Evolutionary conservation across 192 early-diverging fungal genomes (phyloP).

Genomic region (Entomortierella chlamydospora): DNA sequence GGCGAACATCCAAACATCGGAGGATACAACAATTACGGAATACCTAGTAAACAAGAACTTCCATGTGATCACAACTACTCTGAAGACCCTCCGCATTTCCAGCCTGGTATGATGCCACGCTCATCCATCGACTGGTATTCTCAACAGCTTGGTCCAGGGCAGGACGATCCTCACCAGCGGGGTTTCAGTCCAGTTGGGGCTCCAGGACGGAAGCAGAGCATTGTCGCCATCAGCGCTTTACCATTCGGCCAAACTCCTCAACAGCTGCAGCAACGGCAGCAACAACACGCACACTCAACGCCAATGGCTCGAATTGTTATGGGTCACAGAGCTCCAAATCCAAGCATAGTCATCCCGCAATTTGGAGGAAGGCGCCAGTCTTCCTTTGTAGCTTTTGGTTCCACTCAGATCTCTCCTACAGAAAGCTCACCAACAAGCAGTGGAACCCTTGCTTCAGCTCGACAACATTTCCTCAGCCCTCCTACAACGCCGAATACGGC

Average conservation of each 20-base stretch:
- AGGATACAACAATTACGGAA: neutral
- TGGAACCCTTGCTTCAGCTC: neutral
- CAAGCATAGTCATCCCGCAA: conserved; percentile 42
- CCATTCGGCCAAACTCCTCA: conserved; percentile 1
- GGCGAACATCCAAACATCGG: neutral
- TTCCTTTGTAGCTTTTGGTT: neutral
- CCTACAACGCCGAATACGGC: conserved; percentile 6
- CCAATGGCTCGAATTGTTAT: conserved; percentile 1
- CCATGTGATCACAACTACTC: conserved; percentile 3
- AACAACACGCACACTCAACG: neutral
- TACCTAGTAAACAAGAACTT: conserved; percentile 1
- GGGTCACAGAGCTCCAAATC: neutral
- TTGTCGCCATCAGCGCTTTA: conserved; percentile 6
- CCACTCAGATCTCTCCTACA: neutral
- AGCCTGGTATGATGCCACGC: conserved; percentile 35
- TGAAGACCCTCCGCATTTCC: conserved; percentile 11
- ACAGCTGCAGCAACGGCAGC: conserved; percentile 5
- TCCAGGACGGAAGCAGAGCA: conserved; percentile 11
- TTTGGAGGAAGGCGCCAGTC: conserved; percentile 9
- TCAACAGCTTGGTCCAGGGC: conserved; percentile 12
- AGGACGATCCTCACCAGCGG: neutral
- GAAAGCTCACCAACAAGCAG: conserved; percentile 13
- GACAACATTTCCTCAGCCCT: neutral
- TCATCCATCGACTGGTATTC: conserved; percentile 16
- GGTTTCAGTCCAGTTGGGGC: neutral